Evolutionary conservation across 2,329 filamentous ascomycete genomes (phyloP), one percentile per base, ranked within the genome.

Genomic region (Bipolaris oryzae): DNA sequence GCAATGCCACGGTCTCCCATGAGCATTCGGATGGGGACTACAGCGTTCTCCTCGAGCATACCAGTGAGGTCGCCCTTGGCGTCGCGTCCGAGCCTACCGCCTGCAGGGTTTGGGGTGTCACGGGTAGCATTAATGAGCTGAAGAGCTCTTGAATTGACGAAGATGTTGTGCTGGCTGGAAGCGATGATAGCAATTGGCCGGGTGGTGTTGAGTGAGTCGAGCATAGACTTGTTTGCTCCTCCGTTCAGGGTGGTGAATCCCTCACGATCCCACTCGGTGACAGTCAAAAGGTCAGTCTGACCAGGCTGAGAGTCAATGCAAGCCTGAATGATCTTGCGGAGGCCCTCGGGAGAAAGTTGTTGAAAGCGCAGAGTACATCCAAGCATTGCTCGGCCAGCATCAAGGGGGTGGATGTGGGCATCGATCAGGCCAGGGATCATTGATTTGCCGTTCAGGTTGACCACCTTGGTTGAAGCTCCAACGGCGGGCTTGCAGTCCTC

Each of bases 341-440:
- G 41, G 28, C 18, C 41, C 4, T 37, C 31, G n/a, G 38, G 50
- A 3, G 41, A 28, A 33, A 53, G 50, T 23, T 45, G 50, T 28
- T 53, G 28, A n/a, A 28, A 53, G 33, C 41, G 41, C 13, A 53
- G 28, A 10, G 41, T 46, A 39, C 50, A 53, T 31, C 41, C 41
- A 25, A 53, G 50, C 41, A 53, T 45, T 7, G 31, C 41, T 37
- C 41, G 41, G 11, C 50, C 50, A 13, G 41, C 50, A 38, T 39
- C 50, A 20, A 53, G 33, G 21, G 41, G 39, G 10, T 52, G 50
- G 28, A 52, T 42, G 33, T 52, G 50, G 18, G 50, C 33, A 21
- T 53, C 50, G 41, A 53, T 46, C 21, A 53, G 50, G 35, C 50
- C 50, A 18, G 50, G 50, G 10, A 53, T 39, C 41, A 46, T 37